Base-by-base conservation (phyloP, 495 filamentous ascomycete species). In the Lasiosphaeria hispida region DNA sequence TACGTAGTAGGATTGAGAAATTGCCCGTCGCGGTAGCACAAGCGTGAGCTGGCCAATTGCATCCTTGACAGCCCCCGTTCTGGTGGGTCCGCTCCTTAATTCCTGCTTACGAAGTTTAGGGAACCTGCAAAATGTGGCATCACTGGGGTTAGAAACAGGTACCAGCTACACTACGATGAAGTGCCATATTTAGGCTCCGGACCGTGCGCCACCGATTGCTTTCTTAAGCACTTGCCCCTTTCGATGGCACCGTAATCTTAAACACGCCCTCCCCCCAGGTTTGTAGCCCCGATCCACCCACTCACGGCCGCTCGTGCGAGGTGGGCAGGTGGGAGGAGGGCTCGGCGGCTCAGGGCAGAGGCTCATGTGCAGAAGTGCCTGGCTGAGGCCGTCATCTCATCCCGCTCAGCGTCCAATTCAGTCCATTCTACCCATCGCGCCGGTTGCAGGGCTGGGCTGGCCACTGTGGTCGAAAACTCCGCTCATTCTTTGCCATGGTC, bases 161-260 rank as follows among this genome's bases (percentile, higher is more conserved):
- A 62, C 38, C 44, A 0, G 13, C 37, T 60, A 68, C 65, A 36
- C 23, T 30, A 30, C n/a, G n/a, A n/a, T n/a, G n/a, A n/a, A 11
- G 40, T 47, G 57, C 60, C 61, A 57, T 47, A 60, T 61, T 58
- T 63, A 55, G 58, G 44, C 18, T 13, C 57, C 63, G 58, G 64
- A 57, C 64, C 55, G 60, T 48, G 64, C 66, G 61, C 63, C 63
- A 63, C 66, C 59, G 55, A 60, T 38, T 35, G 36, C 55, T 35
- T 45, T 59, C 48, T 48, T 59, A 17, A 37, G 55, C 61, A 63
- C 56, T 58, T 66, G 54, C 66, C 66, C 59, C 52, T 64, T 65
- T 67, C 43, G 54, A 53, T 41, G 53, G 47, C 43, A 56, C 53
- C 55, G 50, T 48, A 58, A 58, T 55, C 57, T 61, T 53, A 59